phyloP scores from a whole-genome alignment of 208 protist species.

The Leptomonas pyrrhocoris region DNA sequence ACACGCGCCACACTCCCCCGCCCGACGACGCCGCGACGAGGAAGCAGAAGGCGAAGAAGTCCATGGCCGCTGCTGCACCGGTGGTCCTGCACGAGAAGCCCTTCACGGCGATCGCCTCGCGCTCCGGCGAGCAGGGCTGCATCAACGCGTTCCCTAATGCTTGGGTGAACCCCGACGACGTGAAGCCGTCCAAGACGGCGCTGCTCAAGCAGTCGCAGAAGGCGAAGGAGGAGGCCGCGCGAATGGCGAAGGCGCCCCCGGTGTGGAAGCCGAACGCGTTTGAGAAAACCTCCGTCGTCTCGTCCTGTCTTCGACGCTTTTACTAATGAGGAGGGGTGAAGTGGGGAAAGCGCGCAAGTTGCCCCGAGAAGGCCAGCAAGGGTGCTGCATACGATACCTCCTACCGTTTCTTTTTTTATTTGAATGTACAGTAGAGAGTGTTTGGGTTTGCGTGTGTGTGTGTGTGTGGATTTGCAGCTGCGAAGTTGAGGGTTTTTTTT shows the following conservation, averaged over 20 bases:
- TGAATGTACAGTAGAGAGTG: neutral
- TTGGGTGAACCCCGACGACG: constrained; percentile 59
- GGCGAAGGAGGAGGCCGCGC: constrained; percentile 36
- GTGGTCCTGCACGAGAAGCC: constrained; percentile 37
- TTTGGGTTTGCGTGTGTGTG: neutral
- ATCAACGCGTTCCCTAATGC: constrained; percentile 78
- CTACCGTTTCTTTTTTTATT: too few relatives aligned
- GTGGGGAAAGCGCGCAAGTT: neutral
- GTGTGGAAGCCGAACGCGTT: constrained; percentile 87
- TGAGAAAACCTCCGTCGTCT: constrained; percentile 71
- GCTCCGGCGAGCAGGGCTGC: constrained; percentile 55
- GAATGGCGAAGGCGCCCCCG: constrained; percentile 32
- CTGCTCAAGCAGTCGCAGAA: constrained; percentile 31
- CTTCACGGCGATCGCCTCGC: constrained; percentile 43
- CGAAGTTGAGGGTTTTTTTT: too few relatives aligned
- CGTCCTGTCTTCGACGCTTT: constrained; percentile 82
- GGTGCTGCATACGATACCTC: too few relatives aligned
- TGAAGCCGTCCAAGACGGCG: constrained; percentile 33
- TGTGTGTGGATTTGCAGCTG: too few relatives aligned
- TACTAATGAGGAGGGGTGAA: constrained; percentile 43
- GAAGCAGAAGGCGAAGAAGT: constrained; percentile 35
- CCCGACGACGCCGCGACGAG: constrained; percentile 31
- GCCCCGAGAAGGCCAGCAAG: too few relatives aligned
- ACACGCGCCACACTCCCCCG: constrained; percentile 41
- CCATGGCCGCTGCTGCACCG: constrained; percentile 14